Evolutionary conservation across 1,139 yeast genomes (phyloP).

Genomic region (Blastobotrys buckinghamii): DNA sequence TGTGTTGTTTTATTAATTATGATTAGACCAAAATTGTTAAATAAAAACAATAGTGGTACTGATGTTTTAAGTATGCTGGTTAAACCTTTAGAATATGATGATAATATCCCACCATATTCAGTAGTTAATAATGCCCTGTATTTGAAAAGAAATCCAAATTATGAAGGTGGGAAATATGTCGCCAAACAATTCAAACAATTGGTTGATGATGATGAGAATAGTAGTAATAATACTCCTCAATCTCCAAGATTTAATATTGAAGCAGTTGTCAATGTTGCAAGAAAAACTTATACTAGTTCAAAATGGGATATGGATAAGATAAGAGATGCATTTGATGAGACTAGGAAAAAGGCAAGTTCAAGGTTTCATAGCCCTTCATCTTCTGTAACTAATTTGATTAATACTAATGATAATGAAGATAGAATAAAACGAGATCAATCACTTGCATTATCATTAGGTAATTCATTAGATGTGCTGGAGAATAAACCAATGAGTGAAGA

Average conservation of each 20-base stretch:
- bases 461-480: conserved; percentile 15
- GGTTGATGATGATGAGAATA: conserved; percentile 8
- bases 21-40: conserved; percentile 25
- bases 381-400: conserved; percentile 2
- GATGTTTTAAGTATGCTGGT: conserved; percentile 30
- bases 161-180: conserved; percentile 28
- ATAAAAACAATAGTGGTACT: conserved; percentile 25
- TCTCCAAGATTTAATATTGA: conserved; percentile 20
- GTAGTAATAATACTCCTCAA: conserved; percentile 1
- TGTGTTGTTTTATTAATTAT: conserved; percentile 32
- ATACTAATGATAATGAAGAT: neutral
- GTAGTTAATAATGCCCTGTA: conserved; percentile 30
- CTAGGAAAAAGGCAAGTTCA: conserved; percentile 8
- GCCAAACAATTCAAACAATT: conserved; percentile 23
- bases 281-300: conserved; percentile 16
- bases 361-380: conserved; percentile 10
- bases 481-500: neutral
- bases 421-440: conserved; percentile 14
- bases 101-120: conserved; percentile 15
- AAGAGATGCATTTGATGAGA: conserved; percentile 15
- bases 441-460: conserved; percentile 18
- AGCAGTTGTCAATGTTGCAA: conserved; percentile 22
- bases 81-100: conserved; percentile 14
- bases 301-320: conserved; percentile 21
- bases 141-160: conserved; percentile 23